Base-by-base conservation (phyloP, 495 filamentous ascomycete genomes). In the Penicillium malachiteum region DNA sequence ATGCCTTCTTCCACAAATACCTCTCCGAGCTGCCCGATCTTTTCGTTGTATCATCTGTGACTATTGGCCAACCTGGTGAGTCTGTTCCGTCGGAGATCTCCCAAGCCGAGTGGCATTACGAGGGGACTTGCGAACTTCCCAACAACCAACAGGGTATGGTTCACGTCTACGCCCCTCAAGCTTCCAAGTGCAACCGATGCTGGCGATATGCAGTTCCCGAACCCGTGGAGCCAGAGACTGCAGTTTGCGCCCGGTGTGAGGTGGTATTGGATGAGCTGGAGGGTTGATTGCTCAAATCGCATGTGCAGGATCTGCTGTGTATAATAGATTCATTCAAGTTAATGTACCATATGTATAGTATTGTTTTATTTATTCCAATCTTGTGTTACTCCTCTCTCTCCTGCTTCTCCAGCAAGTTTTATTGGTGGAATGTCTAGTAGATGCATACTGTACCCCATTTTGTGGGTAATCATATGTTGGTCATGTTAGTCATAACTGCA, bases 121-220 rank as follows among this genome's bases (percentile, higher is more conserved):
- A 64, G 21, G 72, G 78, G 18, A 69, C 77, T 21, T 83, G 88
- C 50, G 80, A 85, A 43, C 63, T 82, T 2, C 61, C 61, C 0
- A 70, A 61, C 38, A 79, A 77, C 17, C 48, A 65, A 3, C 70
- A 65, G 41, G 80, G 79, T 0, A 74, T 53, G 1, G 87, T 84
- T 11, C 70, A 83, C 66, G 86, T 96, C 10, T 71, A 84, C 38
- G 83, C 85, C n/a, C 85, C 92, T 0, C 75, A 75, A 55, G 74
- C 82, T 4, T 50, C 72, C 41, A 97, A 97, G 65, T 97, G 93
- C 62, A 78, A 82, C 3, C 81, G 93, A 42, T 97, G 94, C 73
- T 97, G 94, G 94, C 83, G 87, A 52, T 96, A 87, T 72, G 80
- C 84, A 12, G 72, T 78, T 33, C 64, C 68, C 42, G 57, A 71